phyloP scores from a whole-genome alignment of 371 early-diverging fungal species.

The Parasitella parasitica region DNA sequence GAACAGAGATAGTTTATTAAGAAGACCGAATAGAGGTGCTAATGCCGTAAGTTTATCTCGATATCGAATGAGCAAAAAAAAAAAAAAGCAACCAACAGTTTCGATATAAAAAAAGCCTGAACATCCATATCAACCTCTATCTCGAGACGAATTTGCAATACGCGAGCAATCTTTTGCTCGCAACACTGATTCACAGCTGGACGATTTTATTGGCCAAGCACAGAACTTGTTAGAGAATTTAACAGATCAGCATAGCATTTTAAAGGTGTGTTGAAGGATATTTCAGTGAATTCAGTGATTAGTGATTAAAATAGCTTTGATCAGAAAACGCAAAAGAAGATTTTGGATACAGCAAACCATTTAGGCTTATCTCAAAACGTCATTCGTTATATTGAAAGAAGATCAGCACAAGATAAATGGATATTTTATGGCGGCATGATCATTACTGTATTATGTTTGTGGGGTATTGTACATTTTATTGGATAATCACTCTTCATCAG shows the following conservation, averaged over 20 bases:
- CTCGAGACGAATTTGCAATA: constrained; percentile 41
- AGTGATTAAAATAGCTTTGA: too few species aligned
- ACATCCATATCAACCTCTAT: constrained; percentile 46
- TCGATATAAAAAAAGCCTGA: constrained; percentile 40
- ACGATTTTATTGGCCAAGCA: constrained; percentile 75
- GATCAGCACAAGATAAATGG: constrained; percentile 79
- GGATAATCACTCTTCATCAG: constrained; percentile 24
- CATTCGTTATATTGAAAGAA: constrained; percentile 82
- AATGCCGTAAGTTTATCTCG: constrained; percentile 3
- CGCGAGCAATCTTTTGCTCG: constrained; percentile 53
- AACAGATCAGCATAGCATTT: constrained; percentile 73
- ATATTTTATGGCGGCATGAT: constrained; percentile 76
- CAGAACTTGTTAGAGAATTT: constrained; percentile 68
- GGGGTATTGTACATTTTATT: constrained; percentile 64
- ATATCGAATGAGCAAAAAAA: too few species aligned
- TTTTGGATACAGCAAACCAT: constrained; percentile 78
- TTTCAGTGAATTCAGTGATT: background rate
- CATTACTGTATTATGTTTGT: constrained; percentile 56
- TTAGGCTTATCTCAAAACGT: constrained; percentile 82
- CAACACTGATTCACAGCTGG: constrained; percentile 62
- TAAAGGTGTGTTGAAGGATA: constrained; percentile 58
- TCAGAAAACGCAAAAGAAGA: constrained; percentile 75
- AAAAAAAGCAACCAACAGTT: background rate
- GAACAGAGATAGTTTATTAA: constrained; percentile 51
- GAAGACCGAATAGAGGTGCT: constrained; percentile 31